Evolutionary conservation across 176 grass and related monocot species (phyloP), one percentile per base, ranked within the genome.

Genomic region (Dactylis glomerata): DNA sequence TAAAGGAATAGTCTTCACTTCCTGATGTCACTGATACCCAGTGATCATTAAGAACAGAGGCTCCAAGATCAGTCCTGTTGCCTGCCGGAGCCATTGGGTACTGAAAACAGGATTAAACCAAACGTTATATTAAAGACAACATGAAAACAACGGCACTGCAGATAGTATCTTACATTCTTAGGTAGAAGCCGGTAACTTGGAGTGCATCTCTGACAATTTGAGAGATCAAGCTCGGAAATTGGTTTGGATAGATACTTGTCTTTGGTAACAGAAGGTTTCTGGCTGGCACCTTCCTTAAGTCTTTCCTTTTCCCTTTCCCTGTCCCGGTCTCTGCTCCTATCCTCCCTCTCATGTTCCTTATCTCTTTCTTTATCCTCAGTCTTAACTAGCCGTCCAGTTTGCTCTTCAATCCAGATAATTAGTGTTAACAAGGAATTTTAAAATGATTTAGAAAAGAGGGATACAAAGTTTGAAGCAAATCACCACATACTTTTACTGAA

Each of bases 1-100:
- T 99, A 83, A 99, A 99, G 63, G 96, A 99, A 89, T 96, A 99
- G 87, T 99, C 96, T 71, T 99, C 96, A 78, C 96, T 99, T 91
- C 96, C 96, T 54, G 96, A 99, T 82, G 96, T 99, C 82, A 99
- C 96, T 17, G 96, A 99, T 44, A 99, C 96, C 96, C 96, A 99
- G 30, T 86, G 76, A 83, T 99, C 96, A 33, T 99, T 99, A 41
- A 99, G 84, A 61, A 99, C 86, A 20, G 87, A 87, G n/a, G 67
- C 87, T n/a, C 93, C 96, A 79, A 96, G 89, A 38, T 99, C 93
- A 31, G 93, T 96, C 74, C 76, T 86, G 45, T 99, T 87, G 87
- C 91, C 90, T 73, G 96, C 84, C 34, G 90, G 96, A 90, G 91
- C 89, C 59, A 99, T 93, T 63, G 86, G 83, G 81, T 96, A 95